Conservation (phyloP, 1,284 basidiomycete species). For the Austroboletus olivaceoglutinosus region DNA sequence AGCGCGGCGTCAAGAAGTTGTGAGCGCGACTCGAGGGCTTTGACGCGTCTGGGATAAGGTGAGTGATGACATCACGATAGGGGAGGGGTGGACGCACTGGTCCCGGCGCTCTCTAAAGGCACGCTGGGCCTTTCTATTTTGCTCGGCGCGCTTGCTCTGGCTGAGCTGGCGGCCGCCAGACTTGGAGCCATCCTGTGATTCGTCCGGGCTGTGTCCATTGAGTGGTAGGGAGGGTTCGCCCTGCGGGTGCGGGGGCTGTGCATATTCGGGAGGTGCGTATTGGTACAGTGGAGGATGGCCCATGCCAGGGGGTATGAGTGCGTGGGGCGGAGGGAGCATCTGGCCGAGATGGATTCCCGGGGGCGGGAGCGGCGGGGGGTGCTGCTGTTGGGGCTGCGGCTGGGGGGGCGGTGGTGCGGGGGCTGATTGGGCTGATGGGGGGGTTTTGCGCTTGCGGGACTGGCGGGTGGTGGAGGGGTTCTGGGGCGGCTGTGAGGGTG, state of each 20-base stretch:
- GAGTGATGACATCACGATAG: conserved; percentile 8
- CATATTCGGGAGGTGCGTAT: conserved; percentile 35
- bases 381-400: conserved; percentile 31
- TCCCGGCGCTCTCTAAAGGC: conserved; percentile 82
- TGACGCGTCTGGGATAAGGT: conserved; percentile 62
- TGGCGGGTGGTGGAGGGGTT: conserved; percentile 34
- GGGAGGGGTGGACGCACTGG: conserved; percentile 50
- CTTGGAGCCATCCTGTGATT: conserved; percentile 7
- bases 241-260: conserved; percentile 28
- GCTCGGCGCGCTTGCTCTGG: conserved; percentile 79
- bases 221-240: conserved; percentile 34
- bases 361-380: conserved; percentile 13
- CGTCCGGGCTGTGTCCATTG: conserved; percentile 25
- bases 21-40: conserved; percentile 77
- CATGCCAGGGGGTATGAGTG: conserved; percentile 47
- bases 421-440: conserved; percentile 27
- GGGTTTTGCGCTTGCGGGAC: conserved; percentile 53
- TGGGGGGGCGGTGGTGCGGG: conserved; percentile 28
- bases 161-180: conserved; percentile 54
- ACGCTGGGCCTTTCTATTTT: conserved; percentile 82
- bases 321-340: conserved; percentile 50
- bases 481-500: conserved; percentile 35
- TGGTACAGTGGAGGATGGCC: conserved; percentile 33
- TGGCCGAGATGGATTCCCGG: conserved; percentile 41
- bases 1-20: conserved; percentile 78